phyloP scores from a whole-genome alignment of 2,329 filamentous ascomycete species.

The Tolypocladium nubicola region DNA sequence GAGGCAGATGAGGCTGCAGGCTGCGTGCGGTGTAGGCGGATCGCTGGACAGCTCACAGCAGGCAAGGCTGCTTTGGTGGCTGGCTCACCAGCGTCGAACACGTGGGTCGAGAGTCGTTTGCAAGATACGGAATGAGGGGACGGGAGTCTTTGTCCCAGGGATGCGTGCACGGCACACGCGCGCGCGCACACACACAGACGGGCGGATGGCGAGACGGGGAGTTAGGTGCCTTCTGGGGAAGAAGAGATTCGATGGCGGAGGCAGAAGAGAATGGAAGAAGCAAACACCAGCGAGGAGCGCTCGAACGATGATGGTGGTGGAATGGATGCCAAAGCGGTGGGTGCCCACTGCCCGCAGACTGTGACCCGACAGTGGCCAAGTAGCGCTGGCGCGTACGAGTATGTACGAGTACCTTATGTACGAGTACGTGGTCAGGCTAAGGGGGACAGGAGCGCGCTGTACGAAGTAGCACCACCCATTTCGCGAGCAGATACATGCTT shows the following conservation, averaged over 20 bases:
- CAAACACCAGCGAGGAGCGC: neutral
- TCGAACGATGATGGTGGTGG: neutral
- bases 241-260: neutral
- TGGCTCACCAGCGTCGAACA: constrained; percentile 1
- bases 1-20: neutral
- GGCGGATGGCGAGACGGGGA: neutral
- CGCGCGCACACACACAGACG: neutral
- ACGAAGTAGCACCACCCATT: neutral
- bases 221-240: neutral
- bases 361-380: neutral
- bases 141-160: neutral
- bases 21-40: neutral
- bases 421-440: neutral
- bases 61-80: neutral
- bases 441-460: neutral
- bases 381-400: neutral
- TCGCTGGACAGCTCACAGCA: neutral
- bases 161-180: neutral
- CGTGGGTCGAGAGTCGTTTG: constrained; percentile 1
- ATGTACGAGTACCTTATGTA: no score
- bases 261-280: neutral
- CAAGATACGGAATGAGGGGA: constrained; percentile 1
- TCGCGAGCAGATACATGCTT: neutral
- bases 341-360: neutral
- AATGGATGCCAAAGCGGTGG: neutral